These are phyloP conservation scores for Metschnikowia colocasiae DNA, from an alignment of 805 yeast species.

Conservation along the genomic window DNA sequence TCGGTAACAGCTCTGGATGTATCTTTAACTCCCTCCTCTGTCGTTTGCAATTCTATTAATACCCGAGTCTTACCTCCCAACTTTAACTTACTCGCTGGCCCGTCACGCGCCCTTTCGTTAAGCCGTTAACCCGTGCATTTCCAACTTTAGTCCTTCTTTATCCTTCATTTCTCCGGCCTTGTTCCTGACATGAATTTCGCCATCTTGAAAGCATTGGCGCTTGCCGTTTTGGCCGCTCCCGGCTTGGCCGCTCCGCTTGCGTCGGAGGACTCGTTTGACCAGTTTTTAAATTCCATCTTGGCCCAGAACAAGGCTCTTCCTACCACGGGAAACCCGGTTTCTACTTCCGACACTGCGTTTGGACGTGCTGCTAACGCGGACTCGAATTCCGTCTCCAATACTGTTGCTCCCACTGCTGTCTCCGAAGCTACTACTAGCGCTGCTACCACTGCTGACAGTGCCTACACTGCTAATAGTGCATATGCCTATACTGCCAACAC, in stretches of 20 bases:
- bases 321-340: no score
- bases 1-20: slow-evolving; percentile 1
- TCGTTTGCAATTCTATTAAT: neutral
- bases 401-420: no score
- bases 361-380: no score
- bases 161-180: neutral
- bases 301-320: neutral
- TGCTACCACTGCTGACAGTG: no score
- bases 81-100: no score
- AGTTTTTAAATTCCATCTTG: neutral
- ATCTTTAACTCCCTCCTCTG: neutral
- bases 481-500: no score
- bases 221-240: slow-evolving; percentile 8
- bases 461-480: no score
- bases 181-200: slow-evolving; percentile 7
- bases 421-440: no score
- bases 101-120: neutral
- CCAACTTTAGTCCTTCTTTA: slow-evolving; percentile 27
- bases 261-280: slow-evolving; percentile 1
- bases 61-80: neutral
- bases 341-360: no score
- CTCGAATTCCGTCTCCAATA: no score
- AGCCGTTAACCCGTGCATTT: neutral
- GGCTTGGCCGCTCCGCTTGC: slow-evolving; percentile 9
- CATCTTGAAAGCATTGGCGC: slow-evolving; percentile 5